Conservation (phyloP, 108 stramenopile species). For the Skeletonema menzelii region DNA sequence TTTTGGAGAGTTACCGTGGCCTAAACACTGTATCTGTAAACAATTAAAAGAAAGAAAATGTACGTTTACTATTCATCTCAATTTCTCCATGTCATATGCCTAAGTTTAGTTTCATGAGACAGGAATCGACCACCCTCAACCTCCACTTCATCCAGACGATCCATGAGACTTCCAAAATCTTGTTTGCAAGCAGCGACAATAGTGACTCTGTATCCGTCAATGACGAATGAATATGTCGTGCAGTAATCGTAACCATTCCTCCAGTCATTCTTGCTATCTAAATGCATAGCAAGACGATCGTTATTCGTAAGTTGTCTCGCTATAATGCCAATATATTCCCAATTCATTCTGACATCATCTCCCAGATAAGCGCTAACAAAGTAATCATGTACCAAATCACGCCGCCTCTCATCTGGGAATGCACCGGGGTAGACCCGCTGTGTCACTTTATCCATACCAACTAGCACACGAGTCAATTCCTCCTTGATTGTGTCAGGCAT, state of each 20-base stretch:
- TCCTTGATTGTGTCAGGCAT: background rate
- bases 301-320: background rate
- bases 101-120: too few species aligned
- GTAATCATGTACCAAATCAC: background rate
- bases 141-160: background rate
- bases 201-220: background rate
- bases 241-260: background rate
- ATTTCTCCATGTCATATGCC: too few species aligned
- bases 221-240: background rate
- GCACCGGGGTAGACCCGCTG: background rate
- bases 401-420: background rate
- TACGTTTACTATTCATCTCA: too few species aligned
- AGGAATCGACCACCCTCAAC: background rate
- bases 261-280: background rate
- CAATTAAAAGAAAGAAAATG: too few species aligned
- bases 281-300: background rate
- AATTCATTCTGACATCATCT: background rate
- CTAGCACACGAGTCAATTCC: background rate
- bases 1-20: too few species aligned
- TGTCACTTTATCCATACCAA: background rate
- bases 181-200: background rate
- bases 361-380: background rate
- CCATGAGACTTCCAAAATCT: background rate
- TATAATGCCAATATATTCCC: background rate
- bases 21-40: too few species aligned